Conservation (phyloP, 1,284 basidiomycete genomes). For the Mixia osmundae region DNA sequence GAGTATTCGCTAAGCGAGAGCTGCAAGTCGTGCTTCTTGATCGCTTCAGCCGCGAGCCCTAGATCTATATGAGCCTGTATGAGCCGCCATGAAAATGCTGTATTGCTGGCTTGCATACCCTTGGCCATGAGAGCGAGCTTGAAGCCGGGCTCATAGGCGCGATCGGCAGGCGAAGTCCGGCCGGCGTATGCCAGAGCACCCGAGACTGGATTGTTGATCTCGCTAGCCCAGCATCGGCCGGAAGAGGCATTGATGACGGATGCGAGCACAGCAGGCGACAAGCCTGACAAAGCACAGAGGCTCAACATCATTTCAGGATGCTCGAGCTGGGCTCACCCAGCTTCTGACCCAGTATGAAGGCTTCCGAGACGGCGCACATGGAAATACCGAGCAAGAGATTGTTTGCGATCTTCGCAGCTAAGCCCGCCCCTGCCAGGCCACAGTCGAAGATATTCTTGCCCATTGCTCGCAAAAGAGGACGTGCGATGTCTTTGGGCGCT, state of each 20-base stretch:
- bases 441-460: slow-evolving; percentile 60
- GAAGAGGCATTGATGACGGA: slow-evolving; percentile 45
- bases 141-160: slow-evolving; percentile 60
- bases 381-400: slow-evolving; percentile 27
- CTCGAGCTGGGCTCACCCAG: no score
- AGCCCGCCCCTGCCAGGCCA: slow-evolving; percentile 50
- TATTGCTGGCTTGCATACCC: no score
- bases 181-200: slow-evolving; percentile 36
- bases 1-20: no score
- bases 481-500: slow-evolving; percentile 24
- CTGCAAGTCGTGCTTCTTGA: no score
- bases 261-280: slow-evolving; percentile 47
- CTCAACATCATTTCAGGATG: no score
- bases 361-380: slow-evolving; percentile 30
- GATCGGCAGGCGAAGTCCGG: slow-evolving; percentile 56
- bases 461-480: slow-evolving; percentile 32
- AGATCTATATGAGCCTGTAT: no score
- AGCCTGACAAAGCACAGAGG: no score
- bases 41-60: no score
- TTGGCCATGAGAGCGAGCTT: no score
- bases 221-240: slow-evolving; percentile 47
- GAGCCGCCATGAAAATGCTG: no score
- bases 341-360: slow-evolving; percentile 56
- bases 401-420: slow-evolving; percentile 71
- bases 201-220: slow-evolving; percentile 69